Percentiles rank a stretch among this genome's conserved stretches.
These are phyloP conservation scores for Fusarium tjaetaba DNA, from an alignment of 2,329 filamentous ascomycete species.

Conservation along the genomic window DNA sequence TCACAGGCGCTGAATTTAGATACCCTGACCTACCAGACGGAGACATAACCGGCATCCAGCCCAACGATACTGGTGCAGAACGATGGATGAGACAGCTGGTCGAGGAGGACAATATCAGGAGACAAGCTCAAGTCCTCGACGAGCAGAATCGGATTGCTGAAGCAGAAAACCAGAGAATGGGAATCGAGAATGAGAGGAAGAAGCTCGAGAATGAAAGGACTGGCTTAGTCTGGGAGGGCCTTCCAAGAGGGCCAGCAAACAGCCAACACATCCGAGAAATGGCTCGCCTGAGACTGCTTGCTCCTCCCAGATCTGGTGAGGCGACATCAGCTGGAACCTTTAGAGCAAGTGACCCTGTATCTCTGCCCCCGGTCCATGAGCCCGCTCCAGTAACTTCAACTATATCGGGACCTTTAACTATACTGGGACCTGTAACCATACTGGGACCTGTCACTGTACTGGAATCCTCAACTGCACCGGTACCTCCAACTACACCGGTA, in stretches of 20 bases:
- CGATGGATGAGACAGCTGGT: conserved; percentile 5
- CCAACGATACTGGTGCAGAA: conserved; percentile 7
- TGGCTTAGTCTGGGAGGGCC: background rate
- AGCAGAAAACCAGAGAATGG: background rate
- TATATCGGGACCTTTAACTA: background rate
- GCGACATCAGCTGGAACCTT: background rate
- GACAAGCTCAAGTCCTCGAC: background rate
- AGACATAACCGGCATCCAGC: background rate
- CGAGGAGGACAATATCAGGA: background rate
- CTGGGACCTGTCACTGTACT: background rate
- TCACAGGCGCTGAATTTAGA: background rate
- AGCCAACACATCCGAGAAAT: background rate
- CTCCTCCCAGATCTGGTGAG: background rate
- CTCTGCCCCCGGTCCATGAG: background rate
- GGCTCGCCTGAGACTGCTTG: background rate
- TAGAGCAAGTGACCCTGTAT: background rate
- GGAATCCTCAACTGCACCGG: background rate
- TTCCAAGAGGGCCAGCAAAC: background rate
- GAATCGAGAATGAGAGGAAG: background rate
- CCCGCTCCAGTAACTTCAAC: background rate
- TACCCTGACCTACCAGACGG: background rate
- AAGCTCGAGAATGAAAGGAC: background rate
- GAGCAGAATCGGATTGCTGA: background rate
- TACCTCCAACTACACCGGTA: background rate
- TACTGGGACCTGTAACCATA: background rate